Percentiles rank a stretch among this genome's conserved stretches.
Evolutionary conservation across 805 yeast species (phyloP).

Genomic region (Zygosaccharomyces pseudorouxii): DNA sequence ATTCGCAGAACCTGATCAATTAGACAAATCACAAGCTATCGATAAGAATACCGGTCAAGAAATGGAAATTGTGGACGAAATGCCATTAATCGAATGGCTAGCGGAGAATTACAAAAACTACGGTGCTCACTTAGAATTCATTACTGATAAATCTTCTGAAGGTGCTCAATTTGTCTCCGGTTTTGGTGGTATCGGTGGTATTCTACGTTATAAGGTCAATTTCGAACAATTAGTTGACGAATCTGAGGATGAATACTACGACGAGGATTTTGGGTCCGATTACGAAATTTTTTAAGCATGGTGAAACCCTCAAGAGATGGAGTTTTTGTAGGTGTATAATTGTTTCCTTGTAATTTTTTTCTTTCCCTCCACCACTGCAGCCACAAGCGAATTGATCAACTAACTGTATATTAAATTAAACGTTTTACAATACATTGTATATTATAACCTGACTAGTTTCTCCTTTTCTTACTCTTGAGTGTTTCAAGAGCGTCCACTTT

Average conservation of each 20-base stretch:
- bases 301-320: not conserved
- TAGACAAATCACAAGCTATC: slow-evolving; percentile 67
- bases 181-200: slow-evolving; percentile 98
- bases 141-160: slow-evolving; percentile 93
- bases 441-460: slow-evolving; percentile 1
- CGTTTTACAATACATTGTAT: too few relatives aligned
- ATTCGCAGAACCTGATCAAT: slow-evolving; percentile 65
- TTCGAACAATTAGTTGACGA: slow-evolving; percentile 93
- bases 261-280: slow-evolving; percentile 49
- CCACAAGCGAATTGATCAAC: too few relatives aligned
- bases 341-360: slow-evolving; percentile 2
- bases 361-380: not conserved
- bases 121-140: slow-evolving; percentile 95
- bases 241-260: slow-evolving; percentile 82
- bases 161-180: slow-evolving; percentile 98
- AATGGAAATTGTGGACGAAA: slow-evolving; percentile 83
- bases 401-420: too few relatives aligned
- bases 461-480: slow-evolving; percentile 38
- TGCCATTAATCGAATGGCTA: slow-evolving; percentile 90
- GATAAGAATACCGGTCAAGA: slow-evolving; percentile 88
- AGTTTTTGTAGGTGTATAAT: not conserved
- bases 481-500: slow-evolving; percentile 64
- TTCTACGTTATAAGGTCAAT: slow-evolving; percentile 93
- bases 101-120: slow-evolving; percentile 92
- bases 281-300: slow-evolving; percentile 34